Percentiles rank a stretch among this genome's conserved stretches.
These are phyloP conservation scores for Eucalyptus marginata DNA, from an alignment of 345 rosid genomes.

Conservation along the genomic window DNA sequence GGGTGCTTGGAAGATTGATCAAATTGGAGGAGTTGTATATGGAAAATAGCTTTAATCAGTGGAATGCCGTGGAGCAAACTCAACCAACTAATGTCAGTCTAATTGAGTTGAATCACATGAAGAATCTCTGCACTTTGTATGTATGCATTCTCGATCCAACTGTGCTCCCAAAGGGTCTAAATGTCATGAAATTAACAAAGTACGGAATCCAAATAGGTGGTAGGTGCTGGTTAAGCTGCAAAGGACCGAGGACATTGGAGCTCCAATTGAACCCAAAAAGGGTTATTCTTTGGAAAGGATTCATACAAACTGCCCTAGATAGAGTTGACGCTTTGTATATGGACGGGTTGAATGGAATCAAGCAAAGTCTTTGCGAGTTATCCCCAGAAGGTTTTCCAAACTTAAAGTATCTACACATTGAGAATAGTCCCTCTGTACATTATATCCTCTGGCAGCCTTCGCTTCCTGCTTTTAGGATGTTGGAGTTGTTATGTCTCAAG, in stretches of 20 bases:
- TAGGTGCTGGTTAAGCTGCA: neutral
- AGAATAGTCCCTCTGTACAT: accelerated
- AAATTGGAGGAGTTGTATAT: too few species aligned
- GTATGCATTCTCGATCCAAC: accelerated
- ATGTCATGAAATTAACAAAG: neutral
- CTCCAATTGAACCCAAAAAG: accelerated
- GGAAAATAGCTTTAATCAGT: too few species aligned
- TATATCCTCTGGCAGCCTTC: accelerated
- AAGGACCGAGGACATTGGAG: neutral
- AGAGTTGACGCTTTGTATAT: accelerated
- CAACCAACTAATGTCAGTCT: too few species aligned
- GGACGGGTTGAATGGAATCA: accelerated
- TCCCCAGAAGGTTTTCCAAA: accelerated
- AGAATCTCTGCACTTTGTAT: too few species aligned
- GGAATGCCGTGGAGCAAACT: too few species aligned
- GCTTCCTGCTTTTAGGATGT: too few species aligned
- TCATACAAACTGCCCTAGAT: accelerated
- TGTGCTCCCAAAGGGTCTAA: too few species aligned
- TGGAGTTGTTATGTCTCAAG: too few species aligned
- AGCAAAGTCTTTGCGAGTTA: accelerated
- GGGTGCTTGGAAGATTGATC: too few species aligned
- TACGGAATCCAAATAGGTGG: accelerated
- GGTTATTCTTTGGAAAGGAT: accelerated
- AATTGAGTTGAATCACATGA: too few species aligned
- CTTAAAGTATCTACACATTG: accelerated